phyloP scores from a whole-genome alignment of 1,284 basidiomycete species.

The Fomitopsis palustris region DNA sequence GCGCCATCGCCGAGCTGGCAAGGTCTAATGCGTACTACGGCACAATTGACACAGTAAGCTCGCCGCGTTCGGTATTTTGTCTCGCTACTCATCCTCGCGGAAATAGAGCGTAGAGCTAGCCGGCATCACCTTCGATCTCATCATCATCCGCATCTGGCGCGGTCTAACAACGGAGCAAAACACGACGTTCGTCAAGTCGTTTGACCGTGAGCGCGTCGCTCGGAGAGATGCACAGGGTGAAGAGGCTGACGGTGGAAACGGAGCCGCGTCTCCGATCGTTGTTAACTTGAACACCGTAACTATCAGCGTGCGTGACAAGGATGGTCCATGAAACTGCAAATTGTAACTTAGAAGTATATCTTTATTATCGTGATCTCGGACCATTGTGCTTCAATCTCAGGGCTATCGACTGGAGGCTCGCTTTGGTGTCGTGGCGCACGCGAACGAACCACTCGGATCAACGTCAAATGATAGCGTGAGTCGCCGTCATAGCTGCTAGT shows the following conservation, averaged over 20 bases:
- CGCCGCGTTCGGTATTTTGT: not conserved
- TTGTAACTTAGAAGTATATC: no score
- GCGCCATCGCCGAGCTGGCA: slow-evolving; percentile 33
- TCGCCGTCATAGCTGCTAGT: no score
- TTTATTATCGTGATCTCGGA: no score
- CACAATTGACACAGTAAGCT: slow-evolving; percentile 1
- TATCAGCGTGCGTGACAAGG: not conserved
- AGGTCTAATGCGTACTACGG: slow-evolving; percentile 32
- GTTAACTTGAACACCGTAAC: not conserved
- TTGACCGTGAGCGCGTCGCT: not conserved
- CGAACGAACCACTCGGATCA: no score
- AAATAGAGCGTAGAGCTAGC: not conserved
- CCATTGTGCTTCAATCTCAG: no score
- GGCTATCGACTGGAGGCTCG: no score
- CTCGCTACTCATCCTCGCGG: not conserved
- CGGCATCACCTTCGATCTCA: not conserved
- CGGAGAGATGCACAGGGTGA: not conserved
- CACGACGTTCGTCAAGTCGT: not conserved
- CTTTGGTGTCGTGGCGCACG: no score
- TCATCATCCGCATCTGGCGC: slow-evolving; percentile 1
- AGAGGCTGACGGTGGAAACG: not conserved
- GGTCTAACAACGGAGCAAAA: not conserved
- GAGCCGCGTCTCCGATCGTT: not conserved
- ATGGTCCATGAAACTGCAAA: no score
- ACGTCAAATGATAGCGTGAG: no score